Base-by-base conservation (phyloP, 768 basidiomycete genomes). In the Cyclocybe cylindracea region DNA sequence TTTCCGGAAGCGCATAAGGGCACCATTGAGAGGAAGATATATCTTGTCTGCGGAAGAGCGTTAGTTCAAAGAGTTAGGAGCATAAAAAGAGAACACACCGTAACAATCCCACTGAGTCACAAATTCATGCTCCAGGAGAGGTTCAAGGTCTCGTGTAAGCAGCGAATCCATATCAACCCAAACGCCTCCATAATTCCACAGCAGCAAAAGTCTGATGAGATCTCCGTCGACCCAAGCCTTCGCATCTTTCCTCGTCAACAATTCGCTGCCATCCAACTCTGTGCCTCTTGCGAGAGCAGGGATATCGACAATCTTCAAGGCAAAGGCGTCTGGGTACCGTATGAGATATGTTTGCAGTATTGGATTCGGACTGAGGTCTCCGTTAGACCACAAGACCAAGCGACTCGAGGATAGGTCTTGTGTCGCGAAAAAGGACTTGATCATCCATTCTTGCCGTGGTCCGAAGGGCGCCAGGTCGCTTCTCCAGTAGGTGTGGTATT, bases 31-130 rank as follows among this genome's bases (percentile, higher is more conserved):
- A 2, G 91, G 84, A 47, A 66, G 63, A 44, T 77, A 76, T 43
- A 68, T 63, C 61, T 77, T 77, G 53, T 77, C 74, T 77, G 47
- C n/a, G 24, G 5, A 7, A 13, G 24, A 33, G 9, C 7, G 29
- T 53, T 36, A 35, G 3, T 10, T 24, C 24, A 18, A 13, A 24
- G 31, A n/a, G 18, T 29, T 14, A 29, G 31, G 24, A 37, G 10
- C 7, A 1, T 14, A 24, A 35, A 14, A 31, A 48, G 31, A 42
- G 31, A 16, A 39, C 84, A 39, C 65, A 94, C 95, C 91, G 62
- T 98, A 98, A 67, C 96, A 98, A 65, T 99, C 96, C 96, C 96
- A 99, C 62, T 99, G 94, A 1, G 93, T 96, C 8, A 98, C 92
- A 65, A 95, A 99, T 69, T 99, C 96, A 61, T 92, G 89, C 66